phyloP scores from a whole-genome alignment of 192 early-diverging fungal species.

The Dissophora ornata region DNA sequence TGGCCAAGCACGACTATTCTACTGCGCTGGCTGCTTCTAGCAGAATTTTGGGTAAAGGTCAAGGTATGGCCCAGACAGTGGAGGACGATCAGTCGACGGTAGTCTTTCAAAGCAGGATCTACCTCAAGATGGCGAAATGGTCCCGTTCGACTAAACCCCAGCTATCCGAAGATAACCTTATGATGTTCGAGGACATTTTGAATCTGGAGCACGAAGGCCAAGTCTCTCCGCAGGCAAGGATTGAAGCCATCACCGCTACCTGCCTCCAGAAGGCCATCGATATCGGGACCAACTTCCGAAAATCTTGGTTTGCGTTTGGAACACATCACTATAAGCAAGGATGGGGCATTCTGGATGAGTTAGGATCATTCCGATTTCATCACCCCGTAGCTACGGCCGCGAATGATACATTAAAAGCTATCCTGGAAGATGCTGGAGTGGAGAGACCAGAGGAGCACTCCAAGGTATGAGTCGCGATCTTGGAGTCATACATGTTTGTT shows the following conservation, averaged over 20 bases:
- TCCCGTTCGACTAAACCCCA: constrained; percentile 41
- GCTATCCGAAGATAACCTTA: constrained; percentile 16
- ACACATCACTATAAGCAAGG: constrained; percentile 68
- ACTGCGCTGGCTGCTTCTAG: constrained; percentile 8
- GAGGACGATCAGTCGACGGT: neutral
- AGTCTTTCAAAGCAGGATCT: constrained; percentile 43
- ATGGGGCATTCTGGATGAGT: constrained; percentile 64
- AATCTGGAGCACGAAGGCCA: constrained; percentile 6
- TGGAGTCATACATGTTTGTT: too few relatives aligned
- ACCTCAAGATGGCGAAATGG: constrained; percentile 58
- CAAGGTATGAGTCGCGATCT: constrained; percentile 16
- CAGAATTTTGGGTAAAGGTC: constrained; percentile 11
- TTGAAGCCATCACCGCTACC: constrained; percentile 29
- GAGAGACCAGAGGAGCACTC: constrained; percentile 26
- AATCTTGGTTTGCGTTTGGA: constrained; percentile 74
- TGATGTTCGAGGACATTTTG: constrained; percentile 35
- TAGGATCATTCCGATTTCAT: constrained; percentile 47
- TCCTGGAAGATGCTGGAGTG: constrained; percentile 20
- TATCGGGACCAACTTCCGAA: constrained; percentile 46
- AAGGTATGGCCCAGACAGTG: neutral
- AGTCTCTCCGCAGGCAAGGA: constrained; percentile 17
- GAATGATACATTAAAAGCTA: constrained; percentile 19
- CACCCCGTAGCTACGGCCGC: constrained; percentile 44
- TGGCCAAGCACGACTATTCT: constrained; percentile 43
- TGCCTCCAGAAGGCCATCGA: constrained; percentile 59